Evolutionary conservation across 2,329 filamentous ascomycete species (phyloP), one percentile per base, ranked within the genome.

Genomic region (Stemphylium beticola): DNA sequence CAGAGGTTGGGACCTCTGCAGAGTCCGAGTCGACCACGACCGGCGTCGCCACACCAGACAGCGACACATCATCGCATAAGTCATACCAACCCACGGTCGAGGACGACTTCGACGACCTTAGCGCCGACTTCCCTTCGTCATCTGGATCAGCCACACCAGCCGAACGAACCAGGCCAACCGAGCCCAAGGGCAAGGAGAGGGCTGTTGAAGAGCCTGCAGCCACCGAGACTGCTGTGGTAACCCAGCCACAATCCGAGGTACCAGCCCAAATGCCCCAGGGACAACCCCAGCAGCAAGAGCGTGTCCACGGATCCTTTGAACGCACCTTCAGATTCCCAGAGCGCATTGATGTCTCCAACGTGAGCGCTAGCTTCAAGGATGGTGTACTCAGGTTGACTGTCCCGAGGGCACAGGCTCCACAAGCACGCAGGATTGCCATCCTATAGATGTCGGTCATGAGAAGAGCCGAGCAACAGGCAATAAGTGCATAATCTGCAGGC

Each of bases 311-410:
- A 71, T 82, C 87, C 62, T 91, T 91, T 77, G 81, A 83, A 43
- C 84, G 88, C 60, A 84, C 81, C 55, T 91, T 91, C 78, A 84
- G 79, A 72, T 91, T 91, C 79, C 86, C 87, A 0, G 76, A 76
- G 47, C 83, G 82, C 24, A 82, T 91, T 57, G 85, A 89, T 67
- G 82, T 85, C 65, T 84, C 86, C 14, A 76, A 67, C 3, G 87
- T 91, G 50, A 79, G 75, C 39, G 88, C 88, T 44, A 80, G 71
- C 49, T 83, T 91, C 64, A 83, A 85, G 74, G 83, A 90, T 57
- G 88, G 88, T 24, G 80, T 90, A 59, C 78, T 91, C 61, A 84
- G 74, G 62, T 80, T 91, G 55, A 68, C 79, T 22, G 83, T 91
- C 15, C 88, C 88, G 45, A 91, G 89, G 81, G 82, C 83, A 22